These are phyloP conservation scores for Citrullus amarus DNA, from an alignment of 306 rosid species.

Conservation along the genomic window DNA sequence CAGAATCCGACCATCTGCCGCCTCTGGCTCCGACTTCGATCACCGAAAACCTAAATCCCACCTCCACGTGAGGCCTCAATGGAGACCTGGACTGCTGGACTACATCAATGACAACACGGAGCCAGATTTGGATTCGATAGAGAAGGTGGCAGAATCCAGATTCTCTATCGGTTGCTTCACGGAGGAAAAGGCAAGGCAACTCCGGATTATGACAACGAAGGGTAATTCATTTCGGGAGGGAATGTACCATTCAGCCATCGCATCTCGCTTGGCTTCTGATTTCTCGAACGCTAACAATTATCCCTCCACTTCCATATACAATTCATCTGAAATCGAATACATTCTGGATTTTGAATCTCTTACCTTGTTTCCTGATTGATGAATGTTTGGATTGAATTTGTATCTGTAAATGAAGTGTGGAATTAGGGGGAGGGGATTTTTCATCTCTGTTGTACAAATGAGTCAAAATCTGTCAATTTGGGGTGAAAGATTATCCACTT, in stretches of 20 bases:
- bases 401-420: too few relatives aligned
- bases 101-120: constrained; percentile 1
- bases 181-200: constrained; percentile 76
- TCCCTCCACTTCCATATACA: not conserved
- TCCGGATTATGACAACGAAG: constrained; percentile 48
- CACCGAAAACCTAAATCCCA: constrained; percentile 14
- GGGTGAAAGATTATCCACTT: too few relatives aligned
- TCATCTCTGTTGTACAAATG: too few relatives aligned
- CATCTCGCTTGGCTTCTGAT: constrained; percentile 75
- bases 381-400: too few relatives aligned
- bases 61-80: not conserved
- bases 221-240: constrained; percentile 52
- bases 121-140: constrained; percentile 6
- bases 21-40: constrained; percentile 3
- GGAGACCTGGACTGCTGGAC: constrained; percentile 13
- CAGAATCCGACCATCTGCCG: constrained; percentile 23
- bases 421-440: too few relatives aligned
- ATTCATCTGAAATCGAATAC: too few relatives aligned
- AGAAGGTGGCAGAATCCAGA: constrained; percentile 25
- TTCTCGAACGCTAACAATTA: constrained; percentile 9
- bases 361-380: not conserved
- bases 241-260: constrained; percentile 92
- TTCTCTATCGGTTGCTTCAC: constrained; percentile 48
- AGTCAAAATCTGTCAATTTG: too few relatives aligned
- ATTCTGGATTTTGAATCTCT: not conserved